Conservation (phyloP, 192 early-diverging fungal species). For the Mortierella alpina region DNA sequence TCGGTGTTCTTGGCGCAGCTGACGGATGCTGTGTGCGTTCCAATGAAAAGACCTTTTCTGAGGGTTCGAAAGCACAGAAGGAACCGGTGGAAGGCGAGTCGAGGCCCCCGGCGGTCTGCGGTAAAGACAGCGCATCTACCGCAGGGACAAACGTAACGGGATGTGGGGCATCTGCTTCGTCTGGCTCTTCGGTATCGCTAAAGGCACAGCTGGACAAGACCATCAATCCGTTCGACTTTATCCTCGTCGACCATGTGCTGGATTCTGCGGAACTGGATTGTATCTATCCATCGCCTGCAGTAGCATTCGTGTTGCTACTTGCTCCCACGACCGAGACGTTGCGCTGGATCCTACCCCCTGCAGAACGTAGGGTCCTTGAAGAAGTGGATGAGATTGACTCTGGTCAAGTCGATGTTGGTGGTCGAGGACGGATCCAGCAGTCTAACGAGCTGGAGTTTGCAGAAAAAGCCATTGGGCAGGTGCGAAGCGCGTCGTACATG, state of each 20-base stretch:
- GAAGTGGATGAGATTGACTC: conserved; percentile 14
- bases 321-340: conserved; percentile 50
- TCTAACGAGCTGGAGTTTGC: conserved; percentile 19
- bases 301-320: conserved; percentile 38
- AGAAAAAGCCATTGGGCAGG: conserved; percentile 23
- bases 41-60: background rate
- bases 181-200: no score
- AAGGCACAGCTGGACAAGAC: no score
- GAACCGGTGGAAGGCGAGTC: background rate
- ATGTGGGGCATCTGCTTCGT: no score
- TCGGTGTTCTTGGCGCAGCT: conserved; percentile 11
- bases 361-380: background rate
- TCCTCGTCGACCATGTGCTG: conserved; percentile 46
- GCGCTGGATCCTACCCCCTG: conserved; percentile 45
- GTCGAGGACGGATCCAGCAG: conserved; percentile 18
- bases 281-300: conserved; percentile 34
- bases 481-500: conserved; percentile 20
- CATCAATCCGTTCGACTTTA: conserved; percentile 42
- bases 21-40: background rate
- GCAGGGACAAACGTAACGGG: no score
- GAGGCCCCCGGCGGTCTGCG: background rate
- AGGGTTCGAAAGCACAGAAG: no score
- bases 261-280: conserved; percentile 42
- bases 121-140: no score
- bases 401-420: conserved; percentile 32